Percentiles rank a stretch among this genome's conserved stretches.
Evolutionary conservation across 371 early-diverging fungal genomes (phyloP).

Genomic region (Synchytrium microbalum): DNA sequence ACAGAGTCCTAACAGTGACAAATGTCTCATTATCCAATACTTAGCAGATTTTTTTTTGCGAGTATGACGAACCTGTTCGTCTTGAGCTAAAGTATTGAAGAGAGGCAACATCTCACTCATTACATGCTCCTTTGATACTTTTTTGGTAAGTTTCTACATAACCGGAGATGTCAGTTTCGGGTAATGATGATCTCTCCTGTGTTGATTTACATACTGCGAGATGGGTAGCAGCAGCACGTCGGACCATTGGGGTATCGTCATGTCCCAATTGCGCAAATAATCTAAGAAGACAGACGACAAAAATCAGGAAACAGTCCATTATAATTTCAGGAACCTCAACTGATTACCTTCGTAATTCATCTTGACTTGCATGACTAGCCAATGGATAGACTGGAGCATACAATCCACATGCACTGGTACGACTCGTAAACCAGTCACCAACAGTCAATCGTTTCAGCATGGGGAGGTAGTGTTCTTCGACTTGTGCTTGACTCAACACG

Average conservation of each 20-base stretch:
- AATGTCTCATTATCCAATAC: slow-evolving; percentile 2
- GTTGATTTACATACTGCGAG: slow-evolving; percentile 52
- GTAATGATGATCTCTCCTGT: background rate
- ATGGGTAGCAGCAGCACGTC: slow-evolving; percentile 89
- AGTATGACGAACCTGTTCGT: slow-evolving; percentile 59
- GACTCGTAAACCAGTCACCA: slow-evolving; percentile 97
- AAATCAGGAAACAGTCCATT: slow-evolving; percentile 5
- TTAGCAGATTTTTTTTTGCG: background rate
- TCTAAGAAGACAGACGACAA: slow-evolving; percentile 40
- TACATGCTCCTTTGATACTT: slow-evolving; percentile 63
- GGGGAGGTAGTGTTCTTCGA: slow-evolving; percentile 83
- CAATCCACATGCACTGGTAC: slow-evolving; percentile 86
- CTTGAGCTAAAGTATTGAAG: slow-evolving; percentile 69
- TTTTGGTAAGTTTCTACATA: slow-evolving; percentile 48
- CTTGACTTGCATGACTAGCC: slow-evolving; percentile 62
- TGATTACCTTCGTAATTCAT: slow-evolving; percentile 74
- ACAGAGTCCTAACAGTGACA: slow-evolving; percentile 76
- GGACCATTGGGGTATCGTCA: slow-evolving; percentile 97
- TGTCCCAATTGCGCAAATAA: slow-evolving; percentile 62
- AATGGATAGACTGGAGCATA: slow-evolving; percentile 75
- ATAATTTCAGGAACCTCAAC: background rate
- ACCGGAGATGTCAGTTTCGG: slow-evolving; percentile 5
- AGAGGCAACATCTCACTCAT: slow-evolving; percentile 67
- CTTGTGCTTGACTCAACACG: slow-evolving; percentile 60
- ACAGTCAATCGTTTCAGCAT: slow-evolving; percentile 79